Conservation (phyloP, 78 protist genomes). For the Cavenderia fasciculata region DNA sequence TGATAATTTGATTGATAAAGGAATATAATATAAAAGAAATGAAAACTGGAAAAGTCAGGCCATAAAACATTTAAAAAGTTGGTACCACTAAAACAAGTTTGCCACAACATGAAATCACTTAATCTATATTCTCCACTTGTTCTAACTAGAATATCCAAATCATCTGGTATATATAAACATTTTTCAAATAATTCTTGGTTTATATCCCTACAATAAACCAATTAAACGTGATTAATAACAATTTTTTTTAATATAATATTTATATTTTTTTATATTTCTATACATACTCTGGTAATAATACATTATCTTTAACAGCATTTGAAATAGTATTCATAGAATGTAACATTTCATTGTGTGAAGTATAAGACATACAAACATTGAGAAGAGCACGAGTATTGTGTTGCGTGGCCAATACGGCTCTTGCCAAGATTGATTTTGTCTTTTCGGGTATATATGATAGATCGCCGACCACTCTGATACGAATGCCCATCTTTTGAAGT, state of each 20-base stretch:
- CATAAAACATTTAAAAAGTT: slow-evolving; percentile 37
- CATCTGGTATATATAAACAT: slow-evolving; percentile 39
- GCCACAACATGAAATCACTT: slow-evolving; percentile 93
- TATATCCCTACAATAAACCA: slow-evolving; percentile 46
- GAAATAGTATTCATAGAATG: slow-evolving; percentile 38
- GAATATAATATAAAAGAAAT: slow-evolving; percentile 46
- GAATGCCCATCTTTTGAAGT: slow-evolving; percentile 47
- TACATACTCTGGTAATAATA: slow-evolving; percentile 32
- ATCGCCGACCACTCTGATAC: slow-evolving; percentile 88
- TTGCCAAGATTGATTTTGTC: slow-evolving; percentile 18
- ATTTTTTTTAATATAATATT: not conserved
- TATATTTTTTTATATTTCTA: not conserved
- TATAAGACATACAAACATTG: slow-evolving; percentile 89
- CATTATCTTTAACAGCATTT: slow-evolving; percentile 29
- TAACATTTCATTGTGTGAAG: slow-evolving; percentile 88
- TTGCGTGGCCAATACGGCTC: slow-evolving; percentile 56
- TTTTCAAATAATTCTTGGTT: slow-evolving; percentile 22
- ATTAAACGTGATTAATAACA: too few relatives aligned
- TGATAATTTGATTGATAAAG: slow-evolving; percentile 25
- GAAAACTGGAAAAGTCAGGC: slow-evolving; percentile 73
- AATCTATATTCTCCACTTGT: slow-evolving; percentile 95
- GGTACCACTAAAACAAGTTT: slow-evolving; percentile 41
- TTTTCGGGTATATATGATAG: slow-evolving; percentile 34
- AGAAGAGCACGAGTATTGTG: slow-evolving; percentile 59
- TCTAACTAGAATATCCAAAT: slow-evolving; percentile 87